Base-by-base conservation (phyloP, 2,329 filamentous ascomycete species). In the Cordyceps cateniannulata region DNA sequence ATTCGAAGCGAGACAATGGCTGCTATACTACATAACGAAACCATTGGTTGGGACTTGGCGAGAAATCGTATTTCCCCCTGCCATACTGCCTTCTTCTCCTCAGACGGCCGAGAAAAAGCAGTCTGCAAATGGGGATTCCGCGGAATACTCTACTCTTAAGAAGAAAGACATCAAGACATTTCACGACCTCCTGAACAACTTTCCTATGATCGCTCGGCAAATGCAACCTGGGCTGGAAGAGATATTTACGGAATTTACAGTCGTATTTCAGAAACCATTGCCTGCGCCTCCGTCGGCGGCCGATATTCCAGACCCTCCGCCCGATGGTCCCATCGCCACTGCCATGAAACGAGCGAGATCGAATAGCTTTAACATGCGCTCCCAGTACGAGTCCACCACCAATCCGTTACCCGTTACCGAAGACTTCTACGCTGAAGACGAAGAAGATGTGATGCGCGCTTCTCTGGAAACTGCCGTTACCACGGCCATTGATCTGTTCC, bases 161-260 rank as follows among this genome's bases (percentile, higher is more conserved):
- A 97, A 96, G 76, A 97, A 96, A 74, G 91, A 96, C 62, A 89
- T 99, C 71, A 91, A 87, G 74, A 91, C 85, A 38, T 99, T 99
- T 71, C 87, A 89, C 63, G 95, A 98, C 65, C 81, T 99, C 16
- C 81, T 99, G 47, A 90, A 90, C 66, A 86, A 92, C 67, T 99
- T 98, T 66, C 95, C 95, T 1, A 90, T 96, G 84, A 98, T 99
- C 67, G 92, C 93, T 25, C 85, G 91, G 62, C 95, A 99, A 73
- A 96, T 99, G 92, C 92, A 97, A 67, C 85, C 88, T 2, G 95
- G 95, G 0, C 76, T 99, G 38, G 93, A 99, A 69, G 88, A 87
- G 68, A 77, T 98, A 27, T 96, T 98, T 70, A 86, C 88, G 63
- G 93, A 98, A 67, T 98, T 99, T 71, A 88, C 86, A 6, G 85